A percentile compares a stretch with the other conserved stretches of the same genome.
Evolutionary conservation across 108 stramenopile genomes (phyloP).

Genomic region (Fragilaria crotonensis): DNA sequence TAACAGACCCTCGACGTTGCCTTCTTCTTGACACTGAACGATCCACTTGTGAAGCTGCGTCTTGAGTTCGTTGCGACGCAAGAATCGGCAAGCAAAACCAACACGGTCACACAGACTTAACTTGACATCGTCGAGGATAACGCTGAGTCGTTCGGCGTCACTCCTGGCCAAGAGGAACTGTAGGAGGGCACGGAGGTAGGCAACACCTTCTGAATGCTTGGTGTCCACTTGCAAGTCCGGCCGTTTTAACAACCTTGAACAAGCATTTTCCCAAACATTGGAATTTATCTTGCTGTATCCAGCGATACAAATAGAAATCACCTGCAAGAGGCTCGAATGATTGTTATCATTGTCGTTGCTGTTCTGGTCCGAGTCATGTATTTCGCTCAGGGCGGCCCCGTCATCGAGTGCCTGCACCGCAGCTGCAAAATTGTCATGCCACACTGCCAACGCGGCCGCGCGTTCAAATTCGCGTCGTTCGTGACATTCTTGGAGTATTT

Average conservation of each 20-base stretch:
- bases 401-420: slow-evolving; percentile 61
- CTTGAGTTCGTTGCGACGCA: slow-evolving; percentile 42
- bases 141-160: slow-evolving; percentile 23
- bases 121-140: slow-evolving; percentile 41
- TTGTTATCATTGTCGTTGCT: slow-evolving; percentile 4
- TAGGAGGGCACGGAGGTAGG: slow-evolving; percentile 61
- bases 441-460: slow-evolving; percentile 69
- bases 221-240: slow-evolving; percentile 12
- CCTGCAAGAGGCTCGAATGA: slow-evolving; percentile 60
- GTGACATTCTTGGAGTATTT: slow-evolving; percentile 59
- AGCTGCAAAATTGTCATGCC: slow-evolving; percentile 65
- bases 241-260: slow-evolving; percentile 48
- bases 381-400: slow-evolving; percentile 36
- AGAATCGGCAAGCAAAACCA: slow-evolving; percentile 69
- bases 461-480: slow-evolving; percentile 58
- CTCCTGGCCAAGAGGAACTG: slow-evolving; percentile 53
- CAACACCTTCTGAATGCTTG: slow-evolving; percentile 20
- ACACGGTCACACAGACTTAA: slow-evolving; percentile 67
- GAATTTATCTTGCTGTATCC: slow-evolving; percentile 45
- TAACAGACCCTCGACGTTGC: slow-evolving; percentile 69
- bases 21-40: slow-evolving; percentile 40
- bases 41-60: slow-evolving; percentile 47
- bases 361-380: not conserved
- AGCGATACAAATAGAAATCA: slow-evolving; percentile 76
- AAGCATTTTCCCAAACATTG: slow-evolving; percentile 54